Evolutionary conservation across 805 yeast species (phyloP), one percentile per base, ranked within the genome.

Genomic region (Suhomyces xylopsoci): DNA sequence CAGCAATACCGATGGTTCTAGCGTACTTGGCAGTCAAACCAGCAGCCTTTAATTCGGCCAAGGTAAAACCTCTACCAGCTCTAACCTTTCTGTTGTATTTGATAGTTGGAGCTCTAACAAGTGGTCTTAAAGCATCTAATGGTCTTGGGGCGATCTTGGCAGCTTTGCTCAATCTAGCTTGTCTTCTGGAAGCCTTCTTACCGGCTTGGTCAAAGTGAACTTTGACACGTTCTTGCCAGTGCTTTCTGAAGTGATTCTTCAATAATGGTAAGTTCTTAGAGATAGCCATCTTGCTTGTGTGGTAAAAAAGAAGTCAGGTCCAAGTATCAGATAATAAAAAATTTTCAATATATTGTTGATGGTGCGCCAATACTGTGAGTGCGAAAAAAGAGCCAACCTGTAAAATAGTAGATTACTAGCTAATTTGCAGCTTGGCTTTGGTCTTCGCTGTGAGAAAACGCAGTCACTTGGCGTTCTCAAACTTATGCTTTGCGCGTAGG

Each of bases 131-230:
- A 65, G 85, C 78, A 77, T 94, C 99, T 76, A 94, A 81, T 71
- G 99, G 99, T 77, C 89, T 92, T 82, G 99, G 99, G 71, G 99
- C 98, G 69, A 87, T 80, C 76, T 81, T 81, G 70, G 97, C 97
- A 69, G 97, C 96, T 84, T 88, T 92, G 70, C 87, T 71, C 75
- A 89, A 87, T 82, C 99, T 90, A 66, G 97, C 88, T 66, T 81
- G 82, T 83, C 99, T 88, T 87, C 99, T 91, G 64, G 96, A 86
- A 73, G 81, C 91, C 87, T 94, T 94, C 87, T 93, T 91, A 79
- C 99, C 99, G 75, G 99, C 97, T 85, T 94, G 99, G 93, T 94
- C 97, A 77, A 94, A 88, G 91, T 96, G 99, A 73, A 90, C 97
- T 79, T 84, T 90, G 85, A 94, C 99, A 77, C 98, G 90, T 81